Base-by-base conservation (phyloP, 202 grass and related monocot genomes). In the Musa balbisiana region DNA sequence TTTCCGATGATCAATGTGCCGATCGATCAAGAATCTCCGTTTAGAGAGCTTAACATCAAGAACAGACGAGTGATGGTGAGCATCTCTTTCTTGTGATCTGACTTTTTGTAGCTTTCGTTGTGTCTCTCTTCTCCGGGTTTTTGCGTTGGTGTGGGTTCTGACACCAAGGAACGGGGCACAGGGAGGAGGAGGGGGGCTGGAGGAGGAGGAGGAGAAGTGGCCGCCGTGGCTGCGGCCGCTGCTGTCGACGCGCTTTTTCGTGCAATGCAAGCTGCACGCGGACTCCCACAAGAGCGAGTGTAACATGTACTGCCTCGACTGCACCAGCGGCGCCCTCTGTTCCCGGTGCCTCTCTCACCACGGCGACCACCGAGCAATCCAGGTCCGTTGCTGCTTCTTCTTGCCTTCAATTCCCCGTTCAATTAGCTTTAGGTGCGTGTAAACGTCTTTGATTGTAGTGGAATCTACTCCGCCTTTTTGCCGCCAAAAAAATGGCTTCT, bases 271-370 rank as follows among this genome's bases (percentile, higher is more conserved):
- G 49, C 19, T 70, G 11, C 67, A 70, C 67, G 67, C 67, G 9
- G 43, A 70, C 67, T 70, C 67, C 19, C 67, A 70, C 67, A 70
- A 70, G 67, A 70, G 67, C 67, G 67, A 70, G 67, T 70, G 67
- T n/a, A 70, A 70, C 49, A 70, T 70, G 67, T 70, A 70, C 67
- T 70, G 67, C 67, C 67, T 70, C 19, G 67, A 70, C 49, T 70
- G 67, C 29, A 52, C 17, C 43, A 70, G 51, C 19, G 67, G 67
- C 43, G 67, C 67, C 19, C 67, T 70, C 67, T 70, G 67, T 10
- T 70, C 67, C 2, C 43, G 50, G 16, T 70, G 67, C 49, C 67
- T 70, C 10, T 43, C 49, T 16, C 67, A 70, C 17, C 67, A 70
- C 67, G 43, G 67, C 25, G 67, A 21, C 16, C 67, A 70, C 67